A percentile compares a stretch with the other conserved stretches of the same genome.
Conservation (phyloP, 2,329 filamentous ascomycete species). For the Thelonectria blattea region DNA sequence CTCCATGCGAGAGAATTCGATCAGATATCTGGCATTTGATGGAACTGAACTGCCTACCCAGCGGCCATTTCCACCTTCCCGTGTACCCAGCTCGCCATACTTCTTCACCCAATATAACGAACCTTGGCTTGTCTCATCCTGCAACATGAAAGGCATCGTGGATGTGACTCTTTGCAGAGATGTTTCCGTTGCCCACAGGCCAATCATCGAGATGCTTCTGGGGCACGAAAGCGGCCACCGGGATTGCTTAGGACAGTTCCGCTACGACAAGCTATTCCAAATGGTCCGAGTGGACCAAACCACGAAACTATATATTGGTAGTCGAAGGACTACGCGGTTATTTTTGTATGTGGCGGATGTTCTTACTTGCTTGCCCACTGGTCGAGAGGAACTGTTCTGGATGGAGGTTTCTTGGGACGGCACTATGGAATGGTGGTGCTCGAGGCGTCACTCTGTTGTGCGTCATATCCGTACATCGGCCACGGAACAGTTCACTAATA, state of each 20-base stretch:
- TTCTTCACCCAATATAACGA: constrained; percentile 15
- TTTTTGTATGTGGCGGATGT: constrained; percentile 21
- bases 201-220: constrained; percentile 12
- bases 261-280: constrained; percentile 14
- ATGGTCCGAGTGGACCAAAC: constrained; percentile 13
- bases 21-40: constrained; percentile 12
- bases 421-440: constrained; percentile 22
- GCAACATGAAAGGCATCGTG: constrained; percentile 14
- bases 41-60: neutral
- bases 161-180: constrained; percentile 22
- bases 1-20: neutral
- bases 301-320: constrained; percentile 17
- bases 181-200: constrained; percentile 3
- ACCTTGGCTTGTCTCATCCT: constrained; percentile 21
- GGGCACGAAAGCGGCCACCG: constrained; percentile 18
- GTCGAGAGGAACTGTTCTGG: neutral
- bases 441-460: constrained; percentile 20
- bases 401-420: constrained; percentile 11
- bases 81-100: constrained; percentile 14
- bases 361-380: neutral
- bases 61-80: constrained; percentile 8
- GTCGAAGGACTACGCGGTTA: constrained; percentile 14
- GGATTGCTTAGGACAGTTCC: constrained; percentile 21
- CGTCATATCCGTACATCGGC: constrained; percentile 20
- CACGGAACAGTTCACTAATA: constrained; percentile 2